Evolutionary conservation across 2,329 filamentous ascomycete genomes (phyloP).

Genomic region (Incumbomyces lentus): DNA sequence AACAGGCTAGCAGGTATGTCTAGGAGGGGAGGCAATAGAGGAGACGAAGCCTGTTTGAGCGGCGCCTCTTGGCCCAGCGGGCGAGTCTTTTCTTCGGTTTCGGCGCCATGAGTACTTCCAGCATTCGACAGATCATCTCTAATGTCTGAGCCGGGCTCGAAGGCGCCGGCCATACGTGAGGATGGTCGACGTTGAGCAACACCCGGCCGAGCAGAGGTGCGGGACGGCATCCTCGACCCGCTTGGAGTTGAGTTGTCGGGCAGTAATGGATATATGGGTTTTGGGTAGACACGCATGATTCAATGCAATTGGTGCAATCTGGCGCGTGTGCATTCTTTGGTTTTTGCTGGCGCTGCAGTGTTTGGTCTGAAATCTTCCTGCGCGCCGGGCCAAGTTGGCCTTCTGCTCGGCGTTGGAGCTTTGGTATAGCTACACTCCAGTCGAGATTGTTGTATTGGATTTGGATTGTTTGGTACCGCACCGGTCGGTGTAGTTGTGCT

Average conservation of each 20-base stretch:
- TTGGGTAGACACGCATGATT: constrained; percentile 4
- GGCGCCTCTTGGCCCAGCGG: not conserved
- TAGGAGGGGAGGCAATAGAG: constrained; percentile 10
- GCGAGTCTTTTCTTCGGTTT: constrained; percentile 4
- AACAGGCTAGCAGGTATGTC: constrained; percentile 18
- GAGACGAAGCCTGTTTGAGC: constrained; percentile 7
- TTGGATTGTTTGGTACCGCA: too few relatives aligned
- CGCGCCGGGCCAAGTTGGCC: too few relatives aligned
- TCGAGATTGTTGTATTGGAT: too few relatives aligned
- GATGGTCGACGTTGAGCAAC: constrained; percentile 13
- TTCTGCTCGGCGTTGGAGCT: too few relatives aligned
- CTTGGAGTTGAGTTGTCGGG: not conserved
- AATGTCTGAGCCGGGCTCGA: constrained; percentile 25
- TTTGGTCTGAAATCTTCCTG: too few relatives aligned
- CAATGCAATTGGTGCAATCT: constrained; percentile 1
- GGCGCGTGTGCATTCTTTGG: not conserved
- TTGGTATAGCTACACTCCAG: too few relatives aligned
- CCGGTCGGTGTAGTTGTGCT: too few relatives aligned
- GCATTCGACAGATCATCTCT: constrained; percentile 15
- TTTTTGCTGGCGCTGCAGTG: too few relatives aligned
- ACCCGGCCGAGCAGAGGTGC: constrained; percentile 10
- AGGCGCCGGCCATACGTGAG: constrained; percentile 27
- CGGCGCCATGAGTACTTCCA: constrained; percentile 13
- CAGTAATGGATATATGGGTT: too few relatives aligned
- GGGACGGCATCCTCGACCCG: constrained; percentile 12